A percentile compares a stretch with the other conserved stretches of the same genome.
phyloP scores from a whole-genome alignment of 2,329 filamentous ascomycete genomes.

The Fusarium domesticum region DNA sequence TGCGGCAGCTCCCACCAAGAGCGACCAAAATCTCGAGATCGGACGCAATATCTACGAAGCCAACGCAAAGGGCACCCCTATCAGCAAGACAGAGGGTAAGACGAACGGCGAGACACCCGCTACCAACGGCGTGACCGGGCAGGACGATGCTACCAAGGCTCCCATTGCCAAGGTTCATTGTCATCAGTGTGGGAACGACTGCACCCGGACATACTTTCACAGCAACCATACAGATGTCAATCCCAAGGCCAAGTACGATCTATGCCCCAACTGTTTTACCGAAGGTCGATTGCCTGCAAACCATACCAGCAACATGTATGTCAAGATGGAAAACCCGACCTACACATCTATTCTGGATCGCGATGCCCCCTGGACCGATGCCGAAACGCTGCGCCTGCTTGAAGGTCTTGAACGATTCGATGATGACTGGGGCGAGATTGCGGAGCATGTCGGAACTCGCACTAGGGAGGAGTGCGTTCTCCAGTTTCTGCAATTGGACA shows the following conservation, averaged over 20 bases:
- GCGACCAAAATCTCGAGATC: constrained; percentile 86
- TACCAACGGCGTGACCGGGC: constrained; percentile 61
- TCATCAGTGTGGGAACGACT: constrained; percentile 89
- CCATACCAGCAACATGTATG: constrained; percentile 76
- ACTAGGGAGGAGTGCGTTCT: constrained; percentile 95
- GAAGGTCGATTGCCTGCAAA: constrained; percentile 80
- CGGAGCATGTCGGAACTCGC: constrained; percentile 86
- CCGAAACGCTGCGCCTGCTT: constrained; percentile 82
- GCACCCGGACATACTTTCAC: constrained; percentile 63
- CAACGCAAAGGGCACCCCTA: constrained; percentile 71
- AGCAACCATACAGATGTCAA: constrained; percentile 55
- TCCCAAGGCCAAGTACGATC: constrained; percentile 72
- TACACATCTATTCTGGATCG: constrained; percentile 77
- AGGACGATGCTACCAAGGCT: constrained; percentile 62
- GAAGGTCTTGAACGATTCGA: constrained; percentile 92
- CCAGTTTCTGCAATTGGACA: constrained; percentile 93
- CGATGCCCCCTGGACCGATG: constrained; percentile 86
- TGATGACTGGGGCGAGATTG: constrained; percentile 91
- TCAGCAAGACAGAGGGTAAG: constrained; percentile 68
- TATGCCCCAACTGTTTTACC: constrained; percentile 88
- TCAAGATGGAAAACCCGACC: constrained; percentile 82
- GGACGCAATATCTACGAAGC: constrained; percentile 94
- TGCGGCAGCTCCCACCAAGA: constrained; percentile 64
- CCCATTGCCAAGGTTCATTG: constrained; percentile 73
- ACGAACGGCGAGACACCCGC: constrained; percentile 70